phyloP scores from a whole-genome alignment of 2,329 filamentous ascomycete species.

The Pseudogymnoascus sp. region DNA sequence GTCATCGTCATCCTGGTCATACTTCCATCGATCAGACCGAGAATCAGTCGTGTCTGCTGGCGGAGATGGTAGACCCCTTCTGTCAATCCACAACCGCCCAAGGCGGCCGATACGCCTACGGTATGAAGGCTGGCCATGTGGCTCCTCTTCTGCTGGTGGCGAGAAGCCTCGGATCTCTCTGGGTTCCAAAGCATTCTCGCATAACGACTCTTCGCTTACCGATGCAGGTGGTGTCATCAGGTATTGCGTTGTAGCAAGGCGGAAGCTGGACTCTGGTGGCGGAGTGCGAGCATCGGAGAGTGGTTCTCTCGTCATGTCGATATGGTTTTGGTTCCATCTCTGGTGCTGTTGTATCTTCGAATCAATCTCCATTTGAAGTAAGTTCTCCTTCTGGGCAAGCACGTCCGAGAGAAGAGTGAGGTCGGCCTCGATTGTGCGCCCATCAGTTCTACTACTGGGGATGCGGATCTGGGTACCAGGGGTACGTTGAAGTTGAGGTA shows the following conservation, averaged over 20 bases:
- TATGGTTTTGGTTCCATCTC: constrained; percentile 83
- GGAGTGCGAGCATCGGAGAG: constrained; percentile 69
- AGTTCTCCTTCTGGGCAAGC: constrained; percentile 70
- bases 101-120: constrained; percentile 77
- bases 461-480: constrained; percentile 58
- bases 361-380: constrained; percentile 74
- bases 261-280: constrained; percentile 53
- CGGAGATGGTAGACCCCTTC: constrained; percentile 56
- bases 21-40: constrained; percentile 68
- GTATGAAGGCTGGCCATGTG: constrained; percentile 50
- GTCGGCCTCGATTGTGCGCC: constrained; percentile 67
- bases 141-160: constrained; percentile 25
- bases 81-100: constrained; percentile 81
- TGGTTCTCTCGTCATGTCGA: constrained; percentile 79
- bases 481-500: constrained; percentile 46
- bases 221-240: constrained; percentile 54
- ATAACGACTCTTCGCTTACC: constrained; percentile 27
- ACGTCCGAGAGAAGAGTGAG: constrained; percentile 69
- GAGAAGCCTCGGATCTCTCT: constrained; percentile 20
- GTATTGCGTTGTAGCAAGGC: constrained; percentile 63
- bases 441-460: constrained; percentile 56
- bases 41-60: constrained; percentile 38
- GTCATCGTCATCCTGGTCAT: constrained; percentile 76
- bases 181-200: constrained; percentile 25
- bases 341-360: constrained; percentile 80